Base-by-base conservation (phyloP, 2,329 filamentous ascomycete species). In the Aspergillus calidoustus region DNA sequence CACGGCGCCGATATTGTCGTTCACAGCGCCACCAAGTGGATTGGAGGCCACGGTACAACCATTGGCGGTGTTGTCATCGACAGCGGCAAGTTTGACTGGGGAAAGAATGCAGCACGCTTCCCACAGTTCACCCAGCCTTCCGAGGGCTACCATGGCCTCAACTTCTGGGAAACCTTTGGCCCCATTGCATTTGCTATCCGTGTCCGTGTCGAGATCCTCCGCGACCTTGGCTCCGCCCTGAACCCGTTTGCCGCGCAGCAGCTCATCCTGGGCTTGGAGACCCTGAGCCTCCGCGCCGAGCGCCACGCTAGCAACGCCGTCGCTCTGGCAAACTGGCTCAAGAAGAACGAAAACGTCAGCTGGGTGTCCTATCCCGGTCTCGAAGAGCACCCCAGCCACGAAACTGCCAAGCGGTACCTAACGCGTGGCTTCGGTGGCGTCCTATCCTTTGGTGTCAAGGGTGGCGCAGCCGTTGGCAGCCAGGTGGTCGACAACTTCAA, bases 311-410 rank as follows among this genome's bases (percentile, higher is more conserved):
- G 88, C 72, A 98, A 98, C 76, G 88, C 95, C 1, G 78, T 94
- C 44, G 86, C 87, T 23, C 83, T 98, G 59, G 94, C 94, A 1
- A 83, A 84, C 72, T 96, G 93, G 87, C 84, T 98, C 48, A 89
- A 96, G 82, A 86, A 86, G 74, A 94, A 92, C 80, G 84, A 89
- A 56, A 87, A 95, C 72, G 93, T 98, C 52, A 85, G 86, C 71
- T 99, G 94, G 94, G 94, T 98, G 11, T 95, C 91, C 43, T 98
- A 98, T 78, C 93, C 91, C 0, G 95, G 95, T 22, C 84, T 98
- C 4, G 86, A 89, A 79, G 91, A 84, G 81, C 95, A 98, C 77
- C 83, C 86, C 13, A 92, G 87, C 72, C 91, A 98, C 78, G 85
- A 86, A 72, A 77, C 88, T 3, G 95, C 94, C 46, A 94, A 93